Evolutionary conservation across 441 rosid species (phyloP), one percentile per base, ranked within the genome.

Genomic region (Rhodomyrtus psidioides): DNA sequence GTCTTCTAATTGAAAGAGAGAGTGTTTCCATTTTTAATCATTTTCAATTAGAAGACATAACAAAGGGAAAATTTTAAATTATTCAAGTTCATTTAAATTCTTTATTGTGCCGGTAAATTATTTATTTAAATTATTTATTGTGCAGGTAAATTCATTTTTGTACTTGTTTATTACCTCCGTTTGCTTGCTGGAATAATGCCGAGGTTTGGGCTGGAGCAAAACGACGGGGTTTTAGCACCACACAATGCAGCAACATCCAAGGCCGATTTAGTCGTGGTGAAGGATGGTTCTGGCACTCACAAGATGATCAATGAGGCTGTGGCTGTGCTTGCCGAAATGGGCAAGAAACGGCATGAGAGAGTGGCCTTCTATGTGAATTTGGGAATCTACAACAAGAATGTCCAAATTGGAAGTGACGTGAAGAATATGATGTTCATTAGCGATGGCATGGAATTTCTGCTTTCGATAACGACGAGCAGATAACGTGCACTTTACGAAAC

Each of bases 311-410:
- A 91, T 4, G 91, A 91, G 10, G 96, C 96, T 17, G 30, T 95
- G 84, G 87, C 84, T 17, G 91, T 92, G 7, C 88, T 94, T 30
- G 89, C 86, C 17, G 86, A 87, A 87, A 86, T 90, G 88, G 94
- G 87, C 30, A n/a, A 82, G 4, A 82, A 57, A 12, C 87, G 94
- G 62, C 60, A 84, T 3, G 30, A 26, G 16, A 90, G 92, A 88
- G 90, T 90, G 28, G 86, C 94, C 39, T 86, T 94, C 26, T 85
- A 94, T 82, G 94, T 95, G 59, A 94, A 93, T 89, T 91, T 93
- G 1, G 94, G 95, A 55, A 93, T 93, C 12, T n/a, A n/a, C n/a
- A n/a, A n/a, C n/a, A n/a, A n/a, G n/a, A n/a, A n/a, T n/a, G n/a
- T n/a, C n/a, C n/a, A n/a, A n/a, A n/a, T n/a, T n/a, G n/a, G n/a